Percentiles rank a stretch among this genome's conserved stretches.
Conservation (phyloP, 495 filamentous ascomycete genomes). For the Podospora pseudopauciseta region DNA sequence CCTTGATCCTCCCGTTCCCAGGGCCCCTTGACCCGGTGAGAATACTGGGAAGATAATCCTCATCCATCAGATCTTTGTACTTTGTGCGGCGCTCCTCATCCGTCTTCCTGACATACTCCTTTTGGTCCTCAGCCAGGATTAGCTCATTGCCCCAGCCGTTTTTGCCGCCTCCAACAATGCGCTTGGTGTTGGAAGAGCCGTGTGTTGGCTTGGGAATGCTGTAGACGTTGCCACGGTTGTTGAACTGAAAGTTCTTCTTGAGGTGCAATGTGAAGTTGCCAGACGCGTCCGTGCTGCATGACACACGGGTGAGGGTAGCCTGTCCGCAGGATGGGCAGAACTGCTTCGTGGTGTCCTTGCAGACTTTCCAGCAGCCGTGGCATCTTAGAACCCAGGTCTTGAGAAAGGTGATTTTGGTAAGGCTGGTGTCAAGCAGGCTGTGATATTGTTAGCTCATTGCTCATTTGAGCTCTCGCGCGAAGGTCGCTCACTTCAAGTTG, state of each 20-base stretch:
- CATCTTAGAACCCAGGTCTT: slow-evolving; percentile 88
- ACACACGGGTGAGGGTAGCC: slow-evolving; percentile 77
- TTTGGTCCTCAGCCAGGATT: slow-evolving; percentile 92
- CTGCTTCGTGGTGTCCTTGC: slow-evolving; percentile 81
- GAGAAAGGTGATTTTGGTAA: slow-evolving; percentile 73
- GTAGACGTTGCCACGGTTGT: slow-evolving; percentile 83
- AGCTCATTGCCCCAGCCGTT: slow-evolving; percentile 76
- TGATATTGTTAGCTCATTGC: slow-evolving; percentile 11
- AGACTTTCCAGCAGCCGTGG: slow-evolving; percentile 87
- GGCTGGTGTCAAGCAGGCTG: slow-evolving; percentile 66
- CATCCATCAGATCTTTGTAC: slow-evolving; percentile 86
- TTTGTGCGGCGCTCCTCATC: slow-evolving; percentile 60
- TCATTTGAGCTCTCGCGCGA: not conserved
- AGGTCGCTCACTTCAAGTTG: slow-evolving; percentile 63
- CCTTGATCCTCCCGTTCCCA: slow-evolving; percentile 61
- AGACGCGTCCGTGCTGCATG: slow-evolving; percentile 73
- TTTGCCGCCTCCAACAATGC: slow-evolving; percentile 71
- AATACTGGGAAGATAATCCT: slow-evolving; percentile 86
- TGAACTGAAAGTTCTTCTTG: slow-evolving; percentile 95
- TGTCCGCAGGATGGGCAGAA: slow-evolving; percentile 93
- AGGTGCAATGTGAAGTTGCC: slow-evolving; percentile 85
- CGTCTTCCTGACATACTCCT: slow-evolving; percentile 73
- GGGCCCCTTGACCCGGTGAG: slow-evolving; percentile 71
- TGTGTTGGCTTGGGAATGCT: slow-evolving; percentile 88
- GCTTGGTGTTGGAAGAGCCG: slow-evolving; percentile 74